A percentile compares a stretch with the other conserved stretches of the same genome.
Evolutionary conservation across 805 yeast species (phyloP).

Genomic region (Myxozyma udenii): DNA sequence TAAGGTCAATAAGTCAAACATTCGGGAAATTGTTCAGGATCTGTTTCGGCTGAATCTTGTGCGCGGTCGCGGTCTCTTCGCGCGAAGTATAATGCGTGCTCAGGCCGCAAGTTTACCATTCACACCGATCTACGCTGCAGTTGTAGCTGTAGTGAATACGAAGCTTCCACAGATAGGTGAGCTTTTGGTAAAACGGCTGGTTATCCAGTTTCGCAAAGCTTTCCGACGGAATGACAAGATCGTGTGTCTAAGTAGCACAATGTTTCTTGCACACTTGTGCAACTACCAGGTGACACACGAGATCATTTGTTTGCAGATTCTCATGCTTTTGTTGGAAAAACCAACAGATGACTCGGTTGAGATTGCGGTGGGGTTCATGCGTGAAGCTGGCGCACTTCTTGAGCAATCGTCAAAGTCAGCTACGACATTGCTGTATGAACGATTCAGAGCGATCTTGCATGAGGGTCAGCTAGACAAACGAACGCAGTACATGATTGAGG

Average conservation of each 20-base stretch:
- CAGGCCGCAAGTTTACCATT: slow-evolving; percentile 45
- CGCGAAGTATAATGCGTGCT: slow-evolving; percentile 54
- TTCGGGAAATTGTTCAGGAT: slow-evolving; percentile 48
- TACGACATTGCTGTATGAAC: slow-evolving; percentile 52
- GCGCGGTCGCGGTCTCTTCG: slow-evolving; percentile 60
- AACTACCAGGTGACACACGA: slow-evolving; percentile 62
- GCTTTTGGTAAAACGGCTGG: slow-evolving; percentile 50
- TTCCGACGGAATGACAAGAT: slow-evolving; percentile 49
- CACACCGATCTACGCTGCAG: slow-evolving; percentile 54
- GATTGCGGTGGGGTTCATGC: slow-evolving; percentile 51
- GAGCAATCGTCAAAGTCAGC: slow-evolving; percentile 46
- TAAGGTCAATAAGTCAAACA: slow-evolving; percentile 46
- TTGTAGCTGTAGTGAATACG: slow-evolving; percentile 60
- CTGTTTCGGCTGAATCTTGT: slow-evolving; percentile 57
- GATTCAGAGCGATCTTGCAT: slow-evolving; percentile 58
- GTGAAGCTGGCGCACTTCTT: slow-evolving; percentile 53
- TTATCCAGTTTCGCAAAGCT: slow-evolving; percentile 56
- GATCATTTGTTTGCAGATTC: slow-evolving; percentile 51
- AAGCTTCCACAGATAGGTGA: slow-evolving; percentile 69
- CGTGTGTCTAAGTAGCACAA: slow-evolving; percentile 44
- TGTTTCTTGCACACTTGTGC: slow-evolving; percentile 60
- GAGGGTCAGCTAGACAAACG: slow-evolving; percentile 48
- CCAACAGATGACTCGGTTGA: slow-evolving; percentile 58
- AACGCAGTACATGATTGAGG: slow-evolving; percentile 49
- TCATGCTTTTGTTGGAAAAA: slow-evolving; percentile 47